Base-by-base conservation (phyloP, 495 filamentous ascomycete genomes). In the Recurvomyces mirabilis region DNA sequence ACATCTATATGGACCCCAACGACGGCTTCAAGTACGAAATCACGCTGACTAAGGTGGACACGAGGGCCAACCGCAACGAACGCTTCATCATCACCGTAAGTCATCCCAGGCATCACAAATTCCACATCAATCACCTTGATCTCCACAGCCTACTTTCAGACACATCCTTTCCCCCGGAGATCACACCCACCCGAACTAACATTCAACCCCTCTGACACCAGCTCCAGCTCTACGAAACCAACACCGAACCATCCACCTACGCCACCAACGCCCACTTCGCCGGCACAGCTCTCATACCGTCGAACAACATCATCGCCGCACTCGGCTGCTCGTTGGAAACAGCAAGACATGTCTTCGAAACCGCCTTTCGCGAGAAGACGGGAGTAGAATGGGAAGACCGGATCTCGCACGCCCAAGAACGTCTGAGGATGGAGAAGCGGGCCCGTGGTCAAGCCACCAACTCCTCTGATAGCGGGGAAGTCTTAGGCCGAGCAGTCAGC, bases 191-290 rank as follows among this genome's bases (percentile, higher is more conserved):
- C n/a, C n/a, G n/a, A n/a, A n/a, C n/a, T n/a, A n/a, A n/a, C n/a
- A n/a, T n/a, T n/a, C n/a, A n/a, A n/a, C 4, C 12, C 6, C 35
- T 18, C 4, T 20, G 31, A 20, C 20, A 31, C 25, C 28, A 35
- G 26, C 38, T 54, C 24, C 45, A 78, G 75, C 59, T 79, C 44
- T 79, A 68, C 52, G 68, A 77, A 52, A 64, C 69, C 0, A 60
- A 68, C 47, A 48, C 62, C 6, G 32, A 54, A 4, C 73, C 73
- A 1, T 59, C 63, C 40, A 60, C 55, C 13, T 81, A 77, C 55
- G 53, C 47, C 28, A 56, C 46, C 14, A 49, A 49, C 52, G 32
- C 54, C 32, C 41, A 57, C 13, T 53, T 45, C 28, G 53, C 54
- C 49, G 28, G 43, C 14, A 49, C 57, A 9, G 43, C 38, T 24